Evolutionary conservation across 495 filamentous ascomycete genomes (phyloP).

Genomic region (Xylaria telfairii): DNA sequence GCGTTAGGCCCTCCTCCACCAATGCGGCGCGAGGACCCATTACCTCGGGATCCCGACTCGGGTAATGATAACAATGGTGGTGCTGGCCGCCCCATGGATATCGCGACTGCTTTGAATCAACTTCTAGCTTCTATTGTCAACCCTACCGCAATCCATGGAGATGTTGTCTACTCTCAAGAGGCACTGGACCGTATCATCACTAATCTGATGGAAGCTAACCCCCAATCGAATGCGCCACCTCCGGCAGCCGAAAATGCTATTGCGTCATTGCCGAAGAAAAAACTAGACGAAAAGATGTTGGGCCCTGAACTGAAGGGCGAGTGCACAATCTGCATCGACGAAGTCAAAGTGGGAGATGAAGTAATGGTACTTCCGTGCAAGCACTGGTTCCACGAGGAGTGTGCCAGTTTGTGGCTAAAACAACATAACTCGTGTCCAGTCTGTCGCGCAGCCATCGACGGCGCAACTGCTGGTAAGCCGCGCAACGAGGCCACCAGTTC

Average conservation of each 20-base stretch:
- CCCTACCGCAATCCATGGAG: constrained; percentile 66
- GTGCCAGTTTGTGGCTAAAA: constrained; percentile 78
- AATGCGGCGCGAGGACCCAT: constrained; percentile 20
- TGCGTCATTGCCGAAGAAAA: constrained; percentile 71
- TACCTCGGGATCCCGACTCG: constrained; percentile 20
- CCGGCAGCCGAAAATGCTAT: constrained; percentile 81
- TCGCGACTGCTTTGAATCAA: constrained; percentile 44
- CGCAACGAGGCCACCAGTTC: constrained; percentile 24
- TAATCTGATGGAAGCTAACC: constrained; percentile 82
- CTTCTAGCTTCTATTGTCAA: constrained; percentile 62
- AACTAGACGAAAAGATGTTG: constrained; percentile 69
- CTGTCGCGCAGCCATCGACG: constrained; percentile 77
- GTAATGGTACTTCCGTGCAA: constrained; percentile 83
- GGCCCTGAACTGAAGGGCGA: constrained; percentile 67
- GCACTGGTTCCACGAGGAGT: constrained; percentile 89
- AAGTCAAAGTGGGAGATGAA: constrained; percentile 74
- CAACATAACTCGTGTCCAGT: constrained; percentile 93
- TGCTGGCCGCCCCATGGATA: constrained; percentile 27
- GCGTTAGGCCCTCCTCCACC: constrained; percentile 27
- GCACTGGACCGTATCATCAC: constrained; percentile 88
- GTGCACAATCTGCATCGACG: constrained; percentile 94
- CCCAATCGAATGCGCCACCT: constrained; percentile 76
- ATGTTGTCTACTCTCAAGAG: constrained; percentile 92
- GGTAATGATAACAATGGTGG: constrained; percentile 29
- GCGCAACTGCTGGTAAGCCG: constrained; percentile 32